Conservation (phyloP, 164 flowering plant genomes). For the Saururus chinensis region DNA sequence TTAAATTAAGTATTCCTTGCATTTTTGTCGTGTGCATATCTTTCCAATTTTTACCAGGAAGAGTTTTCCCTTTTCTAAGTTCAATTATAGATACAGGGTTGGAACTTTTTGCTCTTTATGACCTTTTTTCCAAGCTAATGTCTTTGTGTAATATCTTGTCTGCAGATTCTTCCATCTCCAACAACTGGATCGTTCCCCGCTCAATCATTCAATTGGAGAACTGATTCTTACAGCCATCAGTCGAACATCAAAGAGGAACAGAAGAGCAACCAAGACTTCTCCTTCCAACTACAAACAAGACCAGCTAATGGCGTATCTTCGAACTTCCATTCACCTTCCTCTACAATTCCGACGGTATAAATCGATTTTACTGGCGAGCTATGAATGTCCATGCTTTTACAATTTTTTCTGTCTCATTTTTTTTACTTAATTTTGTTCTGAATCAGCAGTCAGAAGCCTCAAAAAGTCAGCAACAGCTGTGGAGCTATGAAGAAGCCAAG, state of each 20-base stretch:
- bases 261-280: constrained; percentile 32
- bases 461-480: constrained; percentile 16
- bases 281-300: constrained; percentile 46
- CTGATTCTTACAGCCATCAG: constrained; percentile 16
- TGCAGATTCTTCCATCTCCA: constrained; percentile 64
- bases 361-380: neutral
- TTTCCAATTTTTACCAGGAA: neutral
- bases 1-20: neutral
- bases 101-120: neutral
- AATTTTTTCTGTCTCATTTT: neutral
- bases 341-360: constrained; percentile 25
- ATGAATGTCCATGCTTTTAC: neutral
- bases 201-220: constrained; percentile 32
- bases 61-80: no score
- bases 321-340: constrained; percentile 28
- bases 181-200: constrained; percentile 45
- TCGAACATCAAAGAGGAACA: constrained; percentile 26
- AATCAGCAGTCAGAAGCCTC: constrained; percentile 21
- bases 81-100: neutral
- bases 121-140: neutral
- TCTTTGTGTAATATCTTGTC: neutral
- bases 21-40: neutral
- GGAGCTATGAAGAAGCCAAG: constrained; percentile 25
- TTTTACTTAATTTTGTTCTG: neutral
- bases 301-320: constrained; percentile 19